Evolutionary conservation across 1,284 basidiomycete genomes (phyloP).

Genomic region (Rhizopogon hawkerae): DNA sequence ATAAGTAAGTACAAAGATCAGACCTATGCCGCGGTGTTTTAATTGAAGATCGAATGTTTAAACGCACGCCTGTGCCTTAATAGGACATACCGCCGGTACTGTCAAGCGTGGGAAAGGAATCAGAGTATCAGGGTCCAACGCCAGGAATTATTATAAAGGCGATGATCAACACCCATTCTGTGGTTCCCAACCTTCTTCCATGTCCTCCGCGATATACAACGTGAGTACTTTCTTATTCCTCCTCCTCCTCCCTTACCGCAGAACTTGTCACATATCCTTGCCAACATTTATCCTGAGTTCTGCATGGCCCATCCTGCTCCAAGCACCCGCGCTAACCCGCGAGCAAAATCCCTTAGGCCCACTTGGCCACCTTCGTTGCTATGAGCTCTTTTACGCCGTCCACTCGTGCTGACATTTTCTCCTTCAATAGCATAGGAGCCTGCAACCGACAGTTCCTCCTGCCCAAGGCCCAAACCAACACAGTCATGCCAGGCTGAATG

Average conservation of each 20-base stretch:
- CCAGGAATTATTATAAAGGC: constrained; percentile 31
- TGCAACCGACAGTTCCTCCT: constrained; percentile 49
- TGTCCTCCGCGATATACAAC: constrained; percentile 43
- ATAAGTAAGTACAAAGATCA: constrained; percentile 1
- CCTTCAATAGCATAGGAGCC: constrained; percentile 49
- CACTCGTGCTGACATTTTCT: constrained; percentile 15
- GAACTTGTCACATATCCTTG: background rate
- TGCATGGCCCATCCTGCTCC: background rate
- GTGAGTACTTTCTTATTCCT: constrained; percentile 24
- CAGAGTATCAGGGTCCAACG: constrained; percentile 26
- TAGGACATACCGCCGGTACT: constrained; percentile 28
- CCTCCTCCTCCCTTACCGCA: background rate
- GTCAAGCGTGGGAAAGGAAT: constrained; percentile 30
- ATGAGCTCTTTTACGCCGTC: background rate
- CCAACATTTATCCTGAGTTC: background rate
- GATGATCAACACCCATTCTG: constrained; percentile 31
- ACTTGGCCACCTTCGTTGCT: constrained; percentile 3
- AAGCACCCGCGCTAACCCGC: constrained; percentile 4
- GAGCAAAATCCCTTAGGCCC: constrained; percentile 22
- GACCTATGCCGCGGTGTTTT: constrained; percentile 6
- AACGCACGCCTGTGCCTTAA: constrained; percentile 26
- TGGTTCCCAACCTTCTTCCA: constrained; percentile 30
- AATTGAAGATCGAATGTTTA: constrained; percentile 17
- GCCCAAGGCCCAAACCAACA: constrained; percentile 36
- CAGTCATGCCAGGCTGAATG: constrained; percentile 51